phyloP scores from a whole-genome alignment of 2,329 filamentous ascomycete species.

The Hypoxylon sp. region DNA sequence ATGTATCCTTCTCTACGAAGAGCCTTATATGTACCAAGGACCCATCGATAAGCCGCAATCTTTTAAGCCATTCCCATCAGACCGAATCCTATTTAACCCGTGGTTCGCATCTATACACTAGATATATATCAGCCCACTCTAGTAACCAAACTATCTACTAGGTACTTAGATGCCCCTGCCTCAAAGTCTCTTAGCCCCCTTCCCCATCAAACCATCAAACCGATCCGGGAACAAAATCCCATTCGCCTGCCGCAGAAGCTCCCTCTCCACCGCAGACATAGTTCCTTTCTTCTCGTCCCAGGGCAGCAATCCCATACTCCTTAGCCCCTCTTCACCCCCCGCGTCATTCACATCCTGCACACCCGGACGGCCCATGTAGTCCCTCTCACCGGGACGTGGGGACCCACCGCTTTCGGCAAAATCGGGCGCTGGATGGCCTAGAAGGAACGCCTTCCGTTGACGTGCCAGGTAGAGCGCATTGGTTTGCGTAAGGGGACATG shows the following conservation, averaged over 20 bases:
- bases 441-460: conserved; percentile 78
- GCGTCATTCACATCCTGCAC: conserved; percentile 58
- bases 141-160: no score
- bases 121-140: background rate
- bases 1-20: background rate
- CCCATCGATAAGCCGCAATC: background rate
- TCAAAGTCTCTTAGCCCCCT: conserved; percentile 14
- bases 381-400: conserved; percentile 23
- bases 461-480: conserved; percentile 80
- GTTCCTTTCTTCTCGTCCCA: conserved; percentile 47
- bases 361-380: conserved; percentile 64
- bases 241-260: conserved; percentile 49
- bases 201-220: conserved; percentile 38
- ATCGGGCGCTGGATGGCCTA: conserved; percentile 76
- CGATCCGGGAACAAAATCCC: conserved; percentile 52
- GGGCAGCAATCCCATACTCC: conserved; percentile 62
- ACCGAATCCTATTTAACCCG: background rate
- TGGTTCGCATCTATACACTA: background rate
- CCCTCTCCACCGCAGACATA: conserved; percentile 32
- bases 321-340: conserved; percentile 55
- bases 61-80: background rate
- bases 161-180: no score
- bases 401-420: conserved; percentile 72
- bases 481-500: conserved; percentile 81
- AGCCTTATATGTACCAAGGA: background rate